phyloP scores from a whole-genome alignment of 306 rosid species.

The Trifolium pratense region DNA sequence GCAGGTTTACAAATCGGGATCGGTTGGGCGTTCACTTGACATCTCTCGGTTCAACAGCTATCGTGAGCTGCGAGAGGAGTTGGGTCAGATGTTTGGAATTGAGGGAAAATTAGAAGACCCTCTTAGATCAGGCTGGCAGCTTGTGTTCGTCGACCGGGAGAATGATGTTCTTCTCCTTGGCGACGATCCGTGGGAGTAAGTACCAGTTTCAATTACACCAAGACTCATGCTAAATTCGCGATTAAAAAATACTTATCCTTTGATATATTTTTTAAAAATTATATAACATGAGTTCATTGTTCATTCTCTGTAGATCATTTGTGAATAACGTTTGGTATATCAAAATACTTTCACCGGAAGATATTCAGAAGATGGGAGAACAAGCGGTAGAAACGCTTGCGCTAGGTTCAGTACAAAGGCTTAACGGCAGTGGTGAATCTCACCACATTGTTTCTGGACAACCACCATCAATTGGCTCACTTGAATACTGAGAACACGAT shows the following conservation, averaged over 20 bases:
- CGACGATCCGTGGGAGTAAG: constrained; percentile 99
- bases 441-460: constrained; percentile 65
- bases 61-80: constrained; percentile 90
- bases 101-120: constrained; percentile 94
- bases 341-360: constrained; percentile 86
- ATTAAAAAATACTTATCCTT: not conserved
- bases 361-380: constrained; percentile 82
- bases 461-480: constrained; percentile 73
- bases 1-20: constrained; percentile 86
- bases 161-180: constrained; percentile 94
- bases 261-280: not conserved
- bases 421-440: constrained; percentile 52
- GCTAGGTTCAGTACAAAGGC: constrained; percentile 63
- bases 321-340: constrained; percentile 87
- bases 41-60: constrained; percentile 94
- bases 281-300: not conserved
- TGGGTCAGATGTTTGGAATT: constrained; percentile 90
- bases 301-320: constrained; percentile 62
- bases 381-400: constrained; percentile 60
- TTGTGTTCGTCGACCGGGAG: constrained; percentile 99
- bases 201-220: constrained; percentile 26
- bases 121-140: constrained; percentile 99
- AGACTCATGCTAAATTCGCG: not conserved
- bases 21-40: constrained; percentile 92
- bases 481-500: constrained; percentile 56